Evolutionary conservation across 345 rosid genomes (phyloP), one percentile per base, ranked within the genome.

Genomic region (Cardiospermum halicacabum): DNA sequence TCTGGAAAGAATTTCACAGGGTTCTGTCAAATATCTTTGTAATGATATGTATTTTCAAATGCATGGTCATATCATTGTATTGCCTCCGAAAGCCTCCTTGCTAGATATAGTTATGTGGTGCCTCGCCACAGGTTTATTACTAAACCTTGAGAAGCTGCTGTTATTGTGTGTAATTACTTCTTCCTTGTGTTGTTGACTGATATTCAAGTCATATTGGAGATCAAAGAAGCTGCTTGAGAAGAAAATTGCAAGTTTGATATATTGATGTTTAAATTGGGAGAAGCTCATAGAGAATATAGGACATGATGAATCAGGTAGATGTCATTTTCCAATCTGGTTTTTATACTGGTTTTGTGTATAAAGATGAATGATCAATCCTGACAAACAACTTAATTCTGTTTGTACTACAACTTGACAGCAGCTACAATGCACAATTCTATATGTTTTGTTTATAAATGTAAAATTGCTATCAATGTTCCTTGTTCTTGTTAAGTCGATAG

Each of bases 81-180:
- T 39, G 8, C 27, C 40, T 39, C 26, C 28, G 55, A 61, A 48
- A 27, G 69, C 40, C 60, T 53, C 60, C 39, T 54, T 53, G 39
- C 68, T 13, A 3, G 26, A 31, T 27, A 11, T 34, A 63, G 49
- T 31, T 32, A 62, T 48, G 18, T 21, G 45, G 51, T 62, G 18
- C 22, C 30, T 49, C 15, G 6, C 32, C 7, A 0, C 26, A 15
- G 56, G 57, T 53, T 24, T 8, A 19, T 50, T 22, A 12, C 26
- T 13, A 64, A 61, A 55, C n/a, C 53, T 31, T n/a, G 27, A 39
- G 69, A 42, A 53, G 53, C 68, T 25, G 36, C 49, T 64, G 26
- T 51, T 18, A 34, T 53, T 37, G 50, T 36, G 65, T 47, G 54
- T 50, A 40, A 34, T 64, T 53, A 53, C 58, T 16, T n/a, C n/a